phyloP scores from a whole-genome alignment of 192 early-diverging fungal genomes.

The Mortierella alpina region DNA sequence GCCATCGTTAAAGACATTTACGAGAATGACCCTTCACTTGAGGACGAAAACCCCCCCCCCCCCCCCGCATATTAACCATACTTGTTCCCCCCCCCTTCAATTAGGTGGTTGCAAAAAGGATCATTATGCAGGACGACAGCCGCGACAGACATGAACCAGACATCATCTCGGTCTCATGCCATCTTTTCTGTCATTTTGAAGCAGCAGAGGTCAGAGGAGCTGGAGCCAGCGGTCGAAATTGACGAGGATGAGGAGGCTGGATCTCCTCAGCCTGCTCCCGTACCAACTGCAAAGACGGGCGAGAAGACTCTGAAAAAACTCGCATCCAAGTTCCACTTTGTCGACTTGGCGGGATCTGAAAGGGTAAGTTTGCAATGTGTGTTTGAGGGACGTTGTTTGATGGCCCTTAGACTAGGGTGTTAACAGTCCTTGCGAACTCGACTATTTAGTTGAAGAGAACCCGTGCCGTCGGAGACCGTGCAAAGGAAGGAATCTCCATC shows the following conservation, averaged over 20 bases:
- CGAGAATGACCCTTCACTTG: not conserved
- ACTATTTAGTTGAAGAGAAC: constrained; percentile 82
- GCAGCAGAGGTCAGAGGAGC: constrained; percentile 68
- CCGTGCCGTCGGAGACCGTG: constrained; percentile 89
- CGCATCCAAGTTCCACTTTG: constrained; percentile 95
- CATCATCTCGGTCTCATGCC: constrained; percentile 94
- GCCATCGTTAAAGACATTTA: not conserved
- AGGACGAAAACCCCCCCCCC: not conserved
- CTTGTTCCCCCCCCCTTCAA: not conserved
- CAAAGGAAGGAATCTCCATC: constrained; percentile 96
- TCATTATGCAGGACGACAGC: constrained; percentile 75
- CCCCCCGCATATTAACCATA: constrained; percentile 7
- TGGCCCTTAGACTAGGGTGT: not conserved
- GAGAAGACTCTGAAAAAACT: constrained; percentile 55
- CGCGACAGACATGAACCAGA: constrained; percentile 95
- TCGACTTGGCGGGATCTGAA: constrained; percentile 98
- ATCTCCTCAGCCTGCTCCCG: not conserved
- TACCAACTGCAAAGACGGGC: constrained; percentile 13
- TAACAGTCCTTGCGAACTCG: not conserved
- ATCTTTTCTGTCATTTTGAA: constrained; percentile 92
- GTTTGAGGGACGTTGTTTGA: not conserved
- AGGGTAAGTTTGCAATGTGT: constrained; percentile 53
- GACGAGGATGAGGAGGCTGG: constrained; percentile 9
- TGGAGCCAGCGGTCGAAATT: constrained; percentile 34
- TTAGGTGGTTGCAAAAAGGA: constrained; percentile 65